Percentiles rank a stretch among this genome's conserved stretches.
Conservation (phyloP, 83 land plant species). For the Thuja plicata region DNA sequence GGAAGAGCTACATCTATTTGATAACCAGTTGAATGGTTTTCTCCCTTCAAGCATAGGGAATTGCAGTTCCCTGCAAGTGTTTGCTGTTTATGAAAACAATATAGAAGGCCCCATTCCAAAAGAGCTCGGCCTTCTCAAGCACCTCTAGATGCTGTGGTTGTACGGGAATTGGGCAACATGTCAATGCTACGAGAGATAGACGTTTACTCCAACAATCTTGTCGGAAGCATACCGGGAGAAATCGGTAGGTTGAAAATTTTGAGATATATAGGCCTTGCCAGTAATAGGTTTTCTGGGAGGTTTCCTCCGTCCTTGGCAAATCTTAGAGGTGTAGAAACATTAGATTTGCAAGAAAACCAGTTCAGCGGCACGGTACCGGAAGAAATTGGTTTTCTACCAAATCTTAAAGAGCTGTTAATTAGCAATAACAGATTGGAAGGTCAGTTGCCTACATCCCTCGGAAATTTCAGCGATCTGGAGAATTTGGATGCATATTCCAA, state of each 20-base stretch:
- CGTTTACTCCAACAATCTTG: slow-evolving; percentile 10
- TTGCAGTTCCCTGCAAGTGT: slow-evolving; percentile 26
- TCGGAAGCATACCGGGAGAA: slow-evolving; percentile 40
- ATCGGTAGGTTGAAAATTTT: slow-evolving; percentile 35
- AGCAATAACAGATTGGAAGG: slow-evolving; percentile 30
- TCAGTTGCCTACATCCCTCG: slow-evolving; percentile 28
- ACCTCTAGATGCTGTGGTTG: slow-evolving; percentile 26
- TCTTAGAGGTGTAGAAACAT: background rate
- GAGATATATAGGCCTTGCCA: slow-evolving; percentile 18
- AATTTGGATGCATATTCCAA: slow-evolving; percentile 42
- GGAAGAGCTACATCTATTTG: slow-evolving; percentile 18
- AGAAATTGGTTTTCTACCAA: background rate
- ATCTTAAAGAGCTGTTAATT: background rate
- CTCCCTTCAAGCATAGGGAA: slow-evolving; percentile 39
- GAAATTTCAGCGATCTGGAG: slow-evolving; percentile 24
- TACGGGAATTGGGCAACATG: slow-evolving; percentile 23
- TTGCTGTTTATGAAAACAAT: slow-evolving; percentile 36
- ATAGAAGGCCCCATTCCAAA: slow-evolving; percentile 45
- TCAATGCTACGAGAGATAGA: background rate
- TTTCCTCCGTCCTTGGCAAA: slow-evolving; percentile 27
- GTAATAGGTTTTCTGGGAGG: slow-evolving; percentile 37
- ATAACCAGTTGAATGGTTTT: slow-evolving; percentile 21
- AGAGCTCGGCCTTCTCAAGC: slow-evolving; percentile 41
- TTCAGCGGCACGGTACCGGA: background rate
- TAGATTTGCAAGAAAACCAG: background rate